Evolutionary conservation across 2,329 filamentous ascomycete species (phyloP).

Genomic region (Fonsecaea multimorphosa): DNA sequence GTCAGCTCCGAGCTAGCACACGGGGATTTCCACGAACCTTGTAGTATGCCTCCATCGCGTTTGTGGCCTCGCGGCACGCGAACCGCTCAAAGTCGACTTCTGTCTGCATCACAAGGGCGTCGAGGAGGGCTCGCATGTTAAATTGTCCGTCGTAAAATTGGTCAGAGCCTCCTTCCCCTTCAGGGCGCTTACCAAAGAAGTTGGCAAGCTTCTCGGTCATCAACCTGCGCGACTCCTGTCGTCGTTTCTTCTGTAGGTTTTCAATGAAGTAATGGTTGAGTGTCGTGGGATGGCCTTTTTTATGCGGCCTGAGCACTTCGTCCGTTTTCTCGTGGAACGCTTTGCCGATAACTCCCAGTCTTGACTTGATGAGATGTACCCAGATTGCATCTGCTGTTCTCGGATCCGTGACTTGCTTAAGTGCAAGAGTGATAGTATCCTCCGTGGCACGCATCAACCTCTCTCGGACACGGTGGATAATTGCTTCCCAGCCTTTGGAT

Average conservation of each 20-base stretch:
- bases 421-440: slow-evolving; percentile 32
- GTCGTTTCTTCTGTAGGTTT: slow-evolving; percentile 41
- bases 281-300: slow-evolving; percentile 46
- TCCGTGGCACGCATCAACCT: slow-evolving; percentile 41
- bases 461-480: slow-evolving; percentile 37
- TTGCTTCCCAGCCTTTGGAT: slow-evolving; percentile 43
- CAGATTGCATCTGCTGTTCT: slow-evolving; percentile 36
- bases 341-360: slow-evolving; percentile 35
- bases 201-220: slow-evolving; percentile 12
- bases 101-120: slow-evolving; percentile 38
- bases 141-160: slow-evolving; percentile 6
- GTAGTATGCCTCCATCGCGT: slow-evolving; percentile 55
- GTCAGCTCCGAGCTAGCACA: not conserved
- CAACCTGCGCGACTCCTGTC: not conserved
- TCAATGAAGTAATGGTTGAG: slow-evolving; percentile 48
- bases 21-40: slow-evolving; percentile 42
- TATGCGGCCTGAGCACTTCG: slow-evolving; percentile 56
- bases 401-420: slow-evolving; percentile 40
- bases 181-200: slow-evolving; percentile 6
- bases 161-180: not conserved
- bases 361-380: slow-evolving; percentile 32
- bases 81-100: slow-evolving; percentile 40
- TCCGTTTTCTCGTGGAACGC: slow-evolving; percentile 50
- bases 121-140: slow-evolving; percentile 35
- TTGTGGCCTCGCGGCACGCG: slow-evolving; percentile 47